These are phyloP conservation scores for Gymnopus androsaceus DNA, from an alignment of 1,284 basidiomycete species.

Conservation along the genomic window DNA sequence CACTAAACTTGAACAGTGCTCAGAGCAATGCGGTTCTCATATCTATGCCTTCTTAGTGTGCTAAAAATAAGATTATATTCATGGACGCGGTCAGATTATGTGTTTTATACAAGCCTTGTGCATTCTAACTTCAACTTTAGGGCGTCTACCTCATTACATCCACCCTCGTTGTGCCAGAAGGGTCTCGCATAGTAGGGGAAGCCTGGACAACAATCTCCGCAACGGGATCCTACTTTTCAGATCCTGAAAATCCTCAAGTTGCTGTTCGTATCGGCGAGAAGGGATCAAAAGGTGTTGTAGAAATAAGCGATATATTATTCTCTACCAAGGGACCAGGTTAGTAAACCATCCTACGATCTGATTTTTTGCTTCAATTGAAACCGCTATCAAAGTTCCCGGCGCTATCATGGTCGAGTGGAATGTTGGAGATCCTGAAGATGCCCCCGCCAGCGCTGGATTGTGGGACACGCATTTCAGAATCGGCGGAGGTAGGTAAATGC, in stretches of 20 bases:
- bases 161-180: constrained; percentile 62
- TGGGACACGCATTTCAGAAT: constrained; percentile 57
- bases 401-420: constrained; percentile 65
- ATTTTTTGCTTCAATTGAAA: background rate
- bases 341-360: constrained; percentile 16
- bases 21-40: background rate
- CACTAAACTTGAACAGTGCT: constrained; percentile 14
- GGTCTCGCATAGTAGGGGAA: constrained; percentile 61
- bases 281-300: constrained; percentile 38
- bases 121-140: no score
- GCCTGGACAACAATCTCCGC: constrained; percentile 65
- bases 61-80: constrained; percentile 63
- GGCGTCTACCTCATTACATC: constrained; percentile 60
- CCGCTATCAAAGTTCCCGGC: constrained; percentile 52
- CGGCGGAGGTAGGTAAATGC: constrained; percentile 32
- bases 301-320: constrained; percentile 50
- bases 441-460: constrained; percentile 52
- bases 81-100: no score
- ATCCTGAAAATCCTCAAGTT: constrained; percentile 46
- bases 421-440: constrained; percentile 42
- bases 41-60: constrained; percentile 36
- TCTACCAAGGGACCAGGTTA: constrained; percentile 46
- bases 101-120: no score
- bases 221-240: constrained; percentile 49
- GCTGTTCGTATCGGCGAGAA: constrained; percentile 51